These are phyloP conservation scores for Cryptococcus jaspeensis DNA, from an alignment of 1,284 basidiomycete genomes.

Conservation along the genomic window DNA sequence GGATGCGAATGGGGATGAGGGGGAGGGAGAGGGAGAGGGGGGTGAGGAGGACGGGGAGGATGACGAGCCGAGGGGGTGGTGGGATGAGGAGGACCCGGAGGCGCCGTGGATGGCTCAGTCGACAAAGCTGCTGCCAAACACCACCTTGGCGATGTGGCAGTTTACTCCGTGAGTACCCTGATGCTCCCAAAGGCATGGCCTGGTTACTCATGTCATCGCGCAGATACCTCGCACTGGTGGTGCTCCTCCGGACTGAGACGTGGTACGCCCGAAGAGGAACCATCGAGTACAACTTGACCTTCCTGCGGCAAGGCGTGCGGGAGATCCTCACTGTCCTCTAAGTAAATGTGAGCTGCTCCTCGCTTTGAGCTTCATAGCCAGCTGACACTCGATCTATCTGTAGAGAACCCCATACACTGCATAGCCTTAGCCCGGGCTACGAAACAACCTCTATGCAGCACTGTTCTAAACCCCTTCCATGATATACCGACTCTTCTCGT, in stretches of 20 bases:
- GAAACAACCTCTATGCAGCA: not conserved
- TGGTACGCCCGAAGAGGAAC: constrained; percentile 75
- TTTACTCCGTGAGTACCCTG: constrained; percentile 68
- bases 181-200: no score
- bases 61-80: constrained; percentile 33
- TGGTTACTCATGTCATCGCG: no score
- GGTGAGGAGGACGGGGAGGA: constrained; percentile 26
- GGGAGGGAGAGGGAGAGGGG: constrained; percentile 5
- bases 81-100: constrained; percentile 49
- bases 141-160: constrained; percentile 81
- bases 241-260: constrained; percentile 73
- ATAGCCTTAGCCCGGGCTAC: not conserved
- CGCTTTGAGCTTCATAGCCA: not conserved
- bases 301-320: constrained; percentile 61
- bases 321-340: constrained; percentile 45
- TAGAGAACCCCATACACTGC: not conserved
- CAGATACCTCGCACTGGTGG: constrained; percentile 70
- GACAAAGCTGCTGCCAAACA: constrained; percentile 55
- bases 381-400: not conserved
- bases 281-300: constrained; percentile 90
- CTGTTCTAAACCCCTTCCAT: not conserved
- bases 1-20: constrained; percentile 1
- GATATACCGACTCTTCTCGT: not conserved
- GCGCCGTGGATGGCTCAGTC: constrained; percentile 47
- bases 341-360: not conserved